A percentile compares a stretch with the other conserved stretches of the same genome.
These are phyloP conservation scores for Lentinus tigrinus DNA, from an alignment of 768 basidiomycete species.

Conservation along the genomic window DNA sequence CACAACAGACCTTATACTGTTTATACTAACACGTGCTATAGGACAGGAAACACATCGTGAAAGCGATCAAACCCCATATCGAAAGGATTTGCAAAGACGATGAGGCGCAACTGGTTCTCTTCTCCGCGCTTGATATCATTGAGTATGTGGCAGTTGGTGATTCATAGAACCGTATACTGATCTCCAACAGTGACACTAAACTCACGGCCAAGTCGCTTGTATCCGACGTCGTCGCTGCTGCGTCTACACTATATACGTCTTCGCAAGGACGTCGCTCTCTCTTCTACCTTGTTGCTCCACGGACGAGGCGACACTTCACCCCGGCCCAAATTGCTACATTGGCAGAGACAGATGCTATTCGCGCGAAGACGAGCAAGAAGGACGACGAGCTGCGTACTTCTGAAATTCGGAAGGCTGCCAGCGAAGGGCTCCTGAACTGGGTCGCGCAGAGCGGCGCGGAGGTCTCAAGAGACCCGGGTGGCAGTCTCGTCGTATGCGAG, in stretches of 20 bases:
- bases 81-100: constrained; percentile 87
- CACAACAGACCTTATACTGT: too few relatives aligned
- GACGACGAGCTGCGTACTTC: constrained; percentile 55
- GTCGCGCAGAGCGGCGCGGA: constrained; percentile 60
- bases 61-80: constrained; percentile 85
- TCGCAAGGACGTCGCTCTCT: constrained; percentile 81
- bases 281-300: constrained; percentile 80
- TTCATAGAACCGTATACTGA: neutral
- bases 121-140: constrained; percentile 85
- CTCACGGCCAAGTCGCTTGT: constrained; percentile 79
- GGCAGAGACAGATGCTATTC: constrained; percentile 68
- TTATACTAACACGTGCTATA: constrained; percentile 23
- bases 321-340: constrained; percentile 66
- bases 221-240: constrained; percentile 59
- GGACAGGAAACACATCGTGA: constrained; percentile 92
- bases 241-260: constrained; percentile 54
- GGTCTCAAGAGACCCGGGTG: constrained; percentile 72
- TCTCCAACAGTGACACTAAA: constrained; percentile 76
- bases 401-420: constrained; percentile 74
- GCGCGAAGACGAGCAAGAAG: constrained; percentile 84
- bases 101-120: constrained; percentile 86
- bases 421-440: constrained; percentile 71
- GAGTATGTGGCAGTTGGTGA: constrained; percentile 54
- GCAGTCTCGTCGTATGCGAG: constrained; percentile 75
- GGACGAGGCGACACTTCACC: constrained; percentile 84